These are phyloP conservation scores for Phytopythium helicoides DNA, from an alignment of 352 stramenopile species.

Conservation along the genomic window DNA sequence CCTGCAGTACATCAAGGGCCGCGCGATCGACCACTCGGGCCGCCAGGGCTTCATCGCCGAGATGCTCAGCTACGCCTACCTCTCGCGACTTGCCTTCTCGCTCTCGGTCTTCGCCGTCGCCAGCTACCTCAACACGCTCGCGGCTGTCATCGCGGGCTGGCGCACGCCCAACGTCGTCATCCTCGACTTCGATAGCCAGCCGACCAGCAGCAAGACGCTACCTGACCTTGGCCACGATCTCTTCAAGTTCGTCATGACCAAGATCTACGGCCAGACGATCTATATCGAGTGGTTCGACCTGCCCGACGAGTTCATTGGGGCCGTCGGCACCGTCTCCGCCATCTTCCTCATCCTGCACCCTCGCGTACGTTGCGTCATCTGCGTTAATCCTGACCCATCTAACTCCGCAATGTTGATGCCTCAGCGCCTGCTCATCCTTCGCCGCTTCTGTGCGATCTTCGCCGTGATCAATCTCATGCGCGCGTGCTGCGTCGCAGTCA, in stretches of 20 bases:
- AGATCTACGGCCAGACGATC: conserved; percentile 79
- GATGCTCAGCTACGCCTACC: conserved; percentile 87
- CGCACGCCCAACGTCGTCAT: conserved; percentile 84
- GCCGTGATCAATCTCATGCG: conserved; percentile 86
- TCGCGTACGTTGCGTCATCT: conserved; percentile 36
- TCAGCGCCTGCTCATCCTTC: conserved; percentile 78
- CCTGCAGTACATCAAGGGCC: conserved; percentile 67
- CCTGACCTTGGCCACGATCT: conserved; percentile 83
- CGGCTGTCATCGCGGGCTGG: conserved; percentile 81
- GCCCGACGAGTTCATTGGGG: conserved; percentile 78
- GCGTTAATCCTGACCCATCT: neutral
- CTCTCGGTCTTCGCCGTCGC: conserved; percentile 69
- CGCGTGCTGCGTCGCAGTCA: conserved; percentile 83
- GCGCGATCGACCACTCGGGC: conserved; percentile 68
- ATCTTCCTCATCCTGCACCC: conserved; percentile 74
- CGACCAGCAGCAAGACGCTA: conserved; percentile 70
- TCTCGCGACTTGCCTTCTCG: conserved; percentile 79
- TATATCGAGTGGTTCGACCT: conserved; percentile 87
- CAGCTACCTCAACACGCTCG: conserved; percentile 82
- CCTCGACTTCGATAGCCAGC: conserved; percentile 51
- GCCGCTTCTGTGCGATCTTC: conserved; percentile 83
- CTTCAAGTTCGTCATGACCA: conserved; percentile 84
- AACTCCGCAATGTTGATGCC: conserved; percentile 1
- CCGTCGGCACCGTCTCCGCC: conserved; percentile 62
- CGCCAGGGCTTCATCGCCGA: conserved; percentile 84